Evolutionary conservation across 1,284 basidiomycete genomes (phyloP).

Genomic region (Apiotrichum laibachii): DNA sequence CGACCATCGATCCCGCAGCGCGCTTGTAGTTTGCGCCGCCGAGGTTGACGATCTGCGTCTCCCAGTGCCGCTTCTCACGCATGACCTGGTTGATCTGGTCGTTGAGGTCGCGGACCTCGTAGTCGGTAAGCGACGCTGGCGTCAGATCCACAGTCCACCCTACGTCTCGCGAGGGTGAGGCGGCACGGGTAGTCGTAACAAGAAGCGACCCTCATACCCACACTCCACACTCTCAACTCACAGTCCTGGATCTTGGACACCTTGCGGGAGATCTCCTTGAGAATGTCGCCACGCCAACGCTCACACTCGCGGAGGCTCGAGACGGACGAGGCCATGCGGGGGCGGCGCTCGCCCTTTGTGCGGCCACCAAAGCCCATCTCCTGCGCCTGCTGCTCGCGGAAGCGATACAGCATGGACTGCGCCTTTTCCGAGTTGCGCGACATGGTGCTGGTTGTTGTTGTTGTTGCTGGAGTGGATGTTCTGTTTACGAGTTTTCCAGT

Average conservation of each 20-base stretch:
- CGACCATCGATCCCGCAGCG: slow-evolving; percentile 77
- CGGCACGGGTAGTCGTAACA: too few species aligned
- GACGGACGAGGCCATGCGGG: slow-evolving; percentile 83
- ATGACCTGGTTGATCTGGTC: slow-evolving; percentile 97
- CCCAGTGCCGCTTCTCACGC: slow-evolving; percentile 95
- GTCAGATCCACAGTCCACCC: too few species aligned
- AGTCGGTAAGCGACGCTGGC: slow-evolving; percentile 85
- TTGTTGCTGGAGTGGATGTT: neutral
- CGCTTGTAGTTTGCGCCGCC: slow-evolving; percentile 96
- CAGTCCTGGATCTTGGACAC: slow-evolving; percentile 97
- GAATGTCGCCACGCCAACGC: slow-evolving; percentile 89
- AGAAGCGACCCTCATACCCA: too few species aligned
- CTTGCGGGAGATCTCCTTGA: slow-evolving; percentile 91
- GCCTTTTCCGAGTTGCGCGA: slow-evolving; percentile 97
- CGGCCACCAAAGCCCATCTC: slow-evolving; percentile 77
- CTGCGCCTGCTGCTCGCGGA: slow-evolving; percentile 92
- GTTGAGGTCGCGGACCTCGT: slow-evolving; percentile 92
- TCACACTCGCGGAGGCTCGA: slow-evolving; percentile 91
- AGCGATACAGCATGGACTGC: slow-evolving; percentile 97
- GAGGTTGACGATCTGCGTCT: slow-evolving; percentile 90
- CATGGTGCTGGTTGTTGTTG: slow-evolving; percentile 45
- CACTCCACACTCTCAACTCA: slow-evolving; percentile 52
- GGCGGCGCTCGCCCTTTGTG: slow-evolving; percentile 73
- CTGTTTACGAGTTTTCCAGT: neutral
- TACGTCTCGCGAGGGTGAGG: too few species aligned